Base-by-base conservation (phyloP, 495 filamentous ascomycete genomes). In the Talaromyces stipitatus region DNA sequence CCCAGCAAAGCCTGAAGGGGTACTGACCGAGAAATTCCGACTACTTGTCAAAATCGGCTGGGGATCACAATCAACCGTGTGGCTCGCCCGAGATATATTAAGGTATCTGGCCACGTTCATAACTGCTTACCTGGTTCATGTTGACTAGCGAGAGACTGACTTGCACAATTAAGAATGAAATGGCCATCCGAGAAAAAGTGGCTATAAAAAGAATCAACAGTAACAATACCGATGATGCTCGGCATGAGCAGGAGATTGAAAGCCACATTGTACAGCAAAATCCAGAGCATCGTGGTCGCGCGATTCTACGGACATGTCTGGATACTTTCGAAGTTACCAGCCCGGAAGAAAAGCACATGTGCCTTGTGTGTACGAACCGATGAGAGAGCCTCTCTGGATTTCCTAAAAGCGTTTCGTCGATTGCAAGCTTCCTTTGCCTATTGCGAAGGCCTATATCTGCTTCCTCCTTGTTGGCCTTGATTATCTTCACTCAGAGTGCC, bases 11-110 rank as follows among this genome's bases (percentile, higher is more conserved):
- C 66, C 72, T 54, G 73, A 73, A 32, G 66, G 75, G 43, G 59
- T 75, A 7, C 68, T 78, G 54, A 54, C 69, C 14, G 45, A 61
- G 29, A 60, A 62, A 41, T 80, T 75, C 55, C 70, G 76, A 53
- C 62, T 74, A 4, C 47, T 73, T 6, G 68, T 64, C 12, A 79
- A 82, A 60, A 63, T 82, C 20, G 76, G 77, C 18, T 79, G 64
- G 62, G 77, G 76, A 2, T 61, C 64, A 5, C 62, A 50, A 29
- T 79, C 76, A 8, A 80, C 76, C 1, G 68, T 75, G 14, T 81
- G 72, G 75, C 65, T 78, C n/a, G 68, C 66, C n/a, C 66, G 62
- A n/a, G 70, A 77, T 66, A 64, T 75, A 2, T 56, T 57, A 63
- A 64, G 67, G 64, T 54, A 56, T 63, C 11, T 54, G 11, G 6